These are phyloP conservation scores for Mucor saturninus DNA, from an alignment of 371 early-diverging fungal species.

Conservation along the genomic window DNA sequence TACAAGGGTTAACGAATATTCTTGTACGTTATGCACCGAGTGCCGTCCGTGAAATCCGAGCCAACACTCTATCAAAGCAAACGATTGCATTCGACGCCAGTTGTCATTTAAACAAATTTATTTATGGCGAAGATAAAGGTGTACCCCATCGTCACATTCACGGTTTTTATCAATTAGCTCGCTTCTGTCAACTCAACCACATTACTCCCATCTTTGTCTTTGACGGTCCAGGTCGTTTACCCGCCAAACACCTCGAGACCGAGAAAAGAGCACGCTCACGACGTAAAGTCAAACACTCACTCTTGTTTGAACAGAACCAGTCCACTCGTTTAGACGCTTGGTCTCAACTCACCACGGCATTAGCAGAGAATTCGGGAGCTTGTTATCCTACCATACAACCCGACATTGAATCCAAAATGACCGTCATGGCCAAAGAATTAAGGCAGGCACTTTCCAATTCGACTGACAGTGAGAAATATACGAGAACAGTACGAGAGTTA, in stretches of 20 bases:
- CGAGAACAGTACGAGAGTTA: conserved; percentile 38
- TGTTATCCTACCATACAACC: no score
- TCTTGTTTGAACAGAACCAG: conserved; percentile 41
- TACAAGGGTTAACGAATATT: conserved; percentile 58
- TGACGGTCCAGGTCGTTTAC: conserved; percentile 54
- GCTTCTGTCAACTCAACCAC: conserved; percentile 45
- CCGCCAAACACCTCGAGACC: conserved; percentile 56
- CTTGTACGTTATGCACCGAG: conserved; percentile 55
- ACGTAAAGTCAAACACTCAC: conserved; percentile 35
- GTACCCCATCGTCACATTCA: conserved; percentile 52
- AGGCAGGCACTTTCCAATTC: no score
- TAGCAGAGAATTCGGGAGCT: no score
- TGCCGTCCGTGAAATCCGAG: conserved; percentile 41
- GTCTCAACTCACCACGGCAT: conserved; percentile 22
- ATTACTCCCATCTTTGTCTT: conserved; percentile 69
- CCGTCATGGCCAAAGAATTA: no score
- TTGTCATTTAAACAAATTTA: conserved; percentile 62
- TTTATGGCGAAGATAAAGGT: conserved; percentile 53
- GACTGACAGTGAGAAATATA: conserved; percentile 30
- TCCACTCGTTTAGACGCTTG: conserved; percentile 37
- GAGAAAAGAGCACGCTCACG: conserved; percentile 38
- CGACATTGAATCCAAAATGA: no score
- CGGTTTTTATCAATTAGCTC: conserved; percentile 57
- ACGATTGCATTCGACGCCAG: conserved; percentile 65
- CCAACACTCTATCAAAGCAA: conserved; percentile 39